Evolutionary conservation across 164 flowering plant species (phyloP).

Genomic region (Dillenia turbinata): DNA sequence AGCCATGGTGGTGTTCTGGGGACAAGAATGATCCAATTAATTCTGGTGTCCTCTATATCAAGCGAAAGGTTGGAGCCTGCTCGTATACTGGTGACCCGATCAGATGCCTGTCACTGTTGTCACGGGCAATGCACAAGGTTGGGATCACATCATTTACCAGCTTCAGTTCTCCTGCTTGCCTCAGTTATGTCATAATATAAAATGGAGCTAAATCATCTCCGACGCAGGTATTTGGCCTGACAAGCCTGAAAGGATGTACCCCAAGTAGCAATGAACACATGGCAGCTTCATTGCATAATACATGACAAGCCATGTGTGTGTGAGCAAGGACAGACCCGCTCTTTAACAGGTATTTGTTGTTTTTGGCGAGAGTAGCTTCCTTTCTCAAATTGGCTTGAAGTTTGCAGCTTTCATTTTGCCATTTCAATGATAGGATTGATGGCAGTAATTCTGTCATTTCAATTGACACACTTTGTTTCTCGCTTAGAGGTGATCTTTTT

Average conservation of each 20-base stretch:
- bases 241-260: constrained; percentile 29
- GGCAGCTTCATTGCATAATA: too few relatives aligned
- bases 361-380: too few relatives aligned
- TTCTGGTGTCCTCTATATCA: constrained; percentile 78
- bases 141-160: not conserved
- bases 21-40: constrained; percentile 76
- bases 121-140: constrained; percentile 97
- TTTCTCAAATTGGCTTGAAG: too few relatives aligned
- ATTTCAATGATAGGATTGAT: constrained; percentile 61
- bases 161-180: not conserved
- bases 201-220: too few relatives aligned
- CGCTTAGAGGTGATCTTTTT: constrained; percentile 63
- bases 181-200: too few relatives aligned
- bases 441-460: constrained; percentile 29
- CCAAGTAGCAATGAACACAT: constrained; percentile 13
- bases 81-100: constrained; percentile 94
- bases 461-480: constrained; percentile 53
- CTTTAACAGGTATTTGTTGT: constrained; percentile 67
- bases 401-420: too few relatives aligned
- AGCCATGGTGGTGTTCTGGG: constrained; percentile 76
- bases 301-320: too few relatives aligned
- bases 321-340: constrained; percentile 96
- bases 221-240: constrained; percentile 66
- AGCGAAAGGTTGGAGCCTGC: constrained; percentile 93
- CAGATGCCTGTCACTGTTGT: constrained; percentile 89